A percentile compares a stretch with the other conserved stretches of the same genome.
These are phyloP conservation scores for Sphenostylis stenocarpa DNA, from an alignment of 306 rosid genomes.

Conservation along the genomic window DNA sequence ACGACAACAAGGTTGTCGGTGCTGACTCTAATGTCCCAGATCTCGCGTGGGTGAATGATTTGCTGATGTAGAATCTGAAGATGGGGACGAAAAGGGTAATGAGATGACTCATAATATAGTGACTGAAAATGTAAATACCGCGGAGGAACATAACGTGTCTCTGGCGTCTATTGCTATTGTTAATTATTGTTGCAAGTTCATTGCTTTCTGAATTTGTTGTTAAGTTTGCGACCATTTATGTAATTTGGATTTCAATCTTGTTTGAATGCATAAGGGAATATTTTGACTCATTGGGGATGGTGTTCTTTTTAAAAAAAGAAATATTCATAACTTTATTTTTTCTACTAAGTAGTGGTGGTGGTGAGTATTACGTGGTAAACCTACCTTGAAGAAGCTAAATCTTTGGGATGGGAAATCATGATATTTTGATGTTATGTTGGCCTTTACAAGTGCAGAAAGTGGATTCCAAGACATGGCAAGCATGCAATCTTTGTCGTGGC, in stretches of 20 bases:
- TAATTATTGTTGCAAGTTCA: slow-evolving; percentile 35
- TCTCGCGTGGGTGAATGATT: slow-evolving; percentile 91
- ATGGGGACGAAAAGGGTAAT: slow-evolving; percentile 12
- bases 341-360: not conserved
- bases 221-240: slow-evolving; percentile 30
- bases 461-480: slow-evolving; percentile 44
- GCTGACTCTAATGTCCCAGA: slow-evolving; percentile 53
- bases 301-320: not conserved
- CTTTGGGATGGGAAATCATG: not conserved
- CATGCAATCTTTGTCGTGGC: slow-evolving; percentile 39
- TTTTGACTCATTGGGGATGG: not conserved
- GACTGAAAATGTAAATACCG: slow-evolving; percentile 46
- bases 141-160: slow-evolving; percentile 25
- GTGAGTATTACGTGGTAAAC: slow-evolving; percentile 34
- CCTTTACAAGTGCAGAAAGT: not conserved
- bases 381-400: slow-evolving; percentile 2
- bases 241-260: slow-evolving; percentile 31
- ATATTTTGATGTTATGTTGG: slow-evolving; percentile 24
- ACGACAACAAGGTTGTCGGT: slow-evolving; percentile 30
- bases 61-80: slow-evolving; percentile 62
- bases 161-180: slow-evolving; percentile 41
- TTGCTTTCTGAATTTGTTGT: slow-evolving; percentile 36
- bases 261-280: slow-evolving; percentile 24
- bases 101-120: not conserved
- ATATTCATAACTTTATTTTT: not conserved